These are phyloP conservation scores for Pichia kluyveri DNA, from an alignment of 805 yeast species.

Conservation along the genomic window DNA sequence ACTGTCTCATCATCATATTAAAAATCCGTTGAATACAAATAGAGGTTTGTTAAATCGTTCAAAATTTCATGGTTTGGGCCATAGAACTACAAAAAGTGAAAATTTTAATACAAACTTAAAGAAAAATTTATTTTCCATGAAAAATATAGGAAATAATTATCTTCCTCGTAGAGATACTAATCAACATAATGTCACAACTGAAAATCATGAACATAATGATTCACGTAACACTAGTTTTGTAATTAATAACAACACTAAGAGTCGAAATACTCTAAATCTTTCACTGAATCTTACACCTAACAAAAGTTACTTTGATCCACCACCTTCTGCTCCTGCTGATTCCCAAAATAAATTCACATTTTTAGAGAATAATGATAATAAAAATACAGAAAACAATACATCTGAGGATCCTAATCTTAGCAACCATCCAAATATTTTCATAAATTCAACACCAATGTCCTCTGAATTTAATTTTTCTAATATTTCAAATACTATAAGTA, in stretches of 20 bases:
- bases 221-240: neutral
- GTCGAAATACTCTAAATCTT: neutral
- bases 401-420: neutral
- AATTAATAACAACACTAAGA: neutral
- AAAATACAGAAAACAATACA: too few species aligned
- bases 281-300: neutral
- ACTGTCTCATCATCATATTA: neutral
- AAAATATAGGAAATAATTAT: neutral
- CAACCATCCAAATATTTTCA: neutral
- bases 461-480: neutral
- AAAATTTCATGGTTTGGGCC: constrained; percentile 5
- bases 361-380: neutral
- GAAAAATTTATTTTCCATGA: neutral
- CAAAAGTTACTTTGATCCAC: neutral
- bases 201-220: too few species aligned
- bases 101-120: constrained; percentile 3
- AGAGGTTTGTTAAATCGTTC: constrained; percentile 1
- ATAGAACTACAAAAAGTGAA: constrained; percentile 11
- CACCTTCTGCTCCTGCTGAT: constrained; percentile 5
- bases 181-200: too few species aligned
- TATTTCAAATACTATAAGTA: neutral
- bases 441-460: constrained; percentile 1
- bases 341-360: constrained; percentile 4
- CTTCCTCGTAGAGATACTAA: too few species aligned
- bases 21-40: neutral